Evolutionary conservation across 164 flowering plant genomes (phyloP).

Genomic region (Saururus chinensis): DNA sequence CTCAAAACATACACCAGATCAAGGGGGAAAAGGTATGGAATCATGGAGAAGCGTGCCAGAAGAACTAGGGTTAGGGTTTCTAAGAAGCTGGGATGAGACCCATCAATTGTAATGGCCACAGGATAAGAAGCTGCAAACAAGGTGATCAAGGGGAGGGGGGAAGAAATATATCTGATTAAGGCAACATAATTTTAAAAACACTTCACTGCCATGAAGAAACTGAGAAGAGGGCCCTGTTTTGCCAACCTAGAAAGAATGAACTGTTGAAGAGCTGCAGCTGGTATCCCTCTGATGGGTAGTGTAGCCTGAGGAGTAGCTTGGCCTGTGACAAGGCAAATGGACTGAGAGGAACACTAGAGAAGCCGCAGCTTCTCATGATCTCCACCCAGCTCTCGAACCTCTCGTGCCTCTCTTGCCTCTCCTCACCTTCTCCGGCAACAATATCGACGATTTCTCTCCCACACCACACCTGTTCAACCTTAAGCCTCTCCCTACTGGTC

Average conservation of each 20-base stretch:
- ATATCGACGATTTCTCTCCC: slow-evolving; percentile 68
- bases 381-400: slow-evolving; percentile 68
- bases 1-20: neutral
- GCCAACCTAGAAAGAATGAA: slow-evolving; percentile 78
- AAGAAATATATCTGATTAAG: too few relatives aligned
- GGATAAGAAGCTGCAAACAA: neutral
- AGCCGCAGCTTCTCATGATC: slow-evolving; percentile 53
- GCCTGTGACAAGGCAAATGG: slow-evolving; percentile 83
- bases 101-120: too few relatives aligned
- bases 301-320: slow-evolving; percentile 72
- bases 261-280: slow-evolving; percentile 43
- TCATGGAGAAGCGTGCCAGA: too few relatives aligned
- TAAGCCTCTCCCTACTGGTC: slow-evolving; percentile 54
- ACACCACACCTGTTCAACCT: slow-evolving; percentile 73
- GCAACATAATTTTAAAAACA: too few relatives aligned
- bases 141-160: neutral
- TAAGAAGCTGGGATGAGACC: too few relatives aligned
- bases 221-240: slow-evolving; percentile 68
- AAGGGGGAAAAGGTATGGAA: too few relatives aligned
- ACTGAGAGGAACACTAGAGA: slow-evolving; percentile 47
- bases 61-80: neutral
- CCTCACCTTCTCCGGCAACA: slow-evolving; percentile 45
- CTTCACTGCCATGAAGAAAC: slow-evolving; percentile 79
- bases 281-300: slow-evolving; percentile 92
- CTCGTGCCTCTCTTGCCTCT: slow-evolving; percentile 51